These are phyloP conservation scores for Eucalyptus polybractea DNA, from an alignment of 345 rosid genomes.

Conservation along the genomic window DNA sequence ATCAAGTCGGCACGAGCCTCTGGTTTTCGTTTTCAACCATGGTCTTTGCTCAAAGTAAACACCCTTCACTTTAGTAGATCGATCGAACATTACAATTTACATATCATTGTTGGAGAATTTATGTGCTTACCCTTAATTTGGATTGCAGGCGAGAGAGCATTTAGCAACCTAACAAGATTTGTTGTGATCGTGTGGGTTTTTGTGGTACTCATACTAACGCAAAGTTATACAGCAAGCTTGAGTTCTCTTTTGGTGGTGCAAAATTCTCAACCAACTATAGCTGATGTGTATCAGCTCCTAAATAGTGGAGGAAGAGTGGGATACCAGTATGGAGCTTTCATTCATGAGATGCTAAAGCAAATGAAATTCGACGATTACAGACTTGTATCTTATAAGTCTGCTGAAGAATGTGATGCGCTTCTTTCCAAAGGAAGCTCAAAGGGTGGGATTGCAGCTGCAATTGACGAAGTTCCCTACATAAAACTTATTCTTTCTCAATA, in stretches of 20 bases:
- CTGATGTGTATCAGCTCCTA: not conserved
- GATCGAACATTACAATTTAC: not conserved
- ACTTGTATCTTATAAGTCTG: not conserved
- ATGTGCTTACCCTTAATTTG: not conserved
- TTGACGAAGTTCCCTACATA: not conserved
- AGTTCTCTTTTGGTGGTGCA: not conserved
- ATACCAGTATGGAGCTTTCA: not conserved
- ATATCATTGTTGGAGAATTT: not conserved
- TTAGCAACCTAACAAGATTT: not conserved
- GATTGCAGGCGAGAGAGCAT: not conserved
- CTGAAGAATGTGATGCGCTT: not conserved
- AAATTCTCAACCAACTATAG: too few relatives aligned
- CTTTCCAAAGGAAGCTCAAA: not conserved
- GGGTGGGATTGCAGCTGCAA: not conserved
- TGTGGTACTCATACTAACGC: not conserved
- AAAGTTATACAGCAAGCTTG: not conserved
- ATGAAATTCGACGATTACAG: not conserved
- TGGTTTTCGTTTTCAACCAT: not conserved
- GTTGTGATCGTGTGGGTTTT: not conserved
- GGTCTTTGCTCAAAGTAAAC: not conserved
- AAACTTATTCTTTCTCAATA: not conserved
- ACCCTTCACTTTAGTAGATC: not conserved
- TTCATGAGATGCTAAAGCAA: not conserved
- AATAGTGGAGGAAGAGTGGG: not conserved
- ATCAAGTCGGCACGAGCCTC: not conserved